Evolutionary conservation across 2,329 filamentous ascomycete genomes (phyloP).

Genomic region (Ascochyta fabae): DNA sequence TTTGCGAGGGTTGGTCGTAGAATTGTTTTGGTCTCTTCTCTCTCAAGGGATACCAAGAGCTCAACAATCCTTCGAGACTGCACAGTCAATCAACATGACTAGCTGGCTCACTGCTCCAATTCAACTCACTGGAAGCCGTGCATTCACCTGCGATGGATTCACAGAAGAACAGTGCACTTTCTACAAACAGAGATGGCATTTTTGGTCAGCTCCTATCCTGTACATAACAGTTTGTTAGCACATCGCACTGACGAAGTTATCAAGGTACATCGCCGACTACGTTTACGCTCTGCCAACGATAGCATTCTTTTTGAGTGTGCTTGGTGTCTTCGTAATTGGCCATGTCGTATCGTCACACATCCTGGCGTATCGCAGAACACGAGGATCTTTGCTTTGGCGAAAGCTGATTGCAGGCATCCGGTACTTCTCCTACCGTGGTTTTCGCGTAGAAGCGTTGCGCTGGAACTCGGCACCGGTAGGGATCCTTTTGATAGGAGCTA

Average conservation of each 20-base stretch:
- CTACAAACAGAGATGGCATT: constrained; percentile 56
- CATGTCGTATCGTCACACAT: constrained; percentile 44
- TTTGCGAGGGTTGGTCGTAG: too few relatives aligned
- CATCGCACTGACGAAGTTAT: not conserved
- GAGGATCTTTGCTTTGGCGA: not conserved
- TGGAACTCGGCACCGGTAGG: constrained; percentile 42
- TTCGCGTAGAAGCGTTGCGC: constrained; percentile 24
- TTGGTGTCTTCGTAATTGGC: constrained; percentile 57
- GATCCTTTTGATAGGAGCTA: constrained; percentile 29
- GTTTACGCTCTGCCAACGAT: constrained; percentile 60
- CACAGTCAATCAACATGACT: not conserved
- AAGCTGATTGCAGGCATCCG: constrained; percentile 25
- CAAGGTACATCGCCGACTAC: constrained; percentile 61
- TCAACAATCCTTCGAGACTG: not conserved
- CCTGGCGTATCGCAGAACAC: constrained; percentile 19
- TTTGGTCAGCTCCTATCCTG: constrained; percentile 50
- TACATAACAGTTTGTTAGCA: not conserved
- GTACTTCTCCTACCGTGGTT: constrained; percentile 39
- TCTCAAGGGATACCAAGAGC: not conserved
- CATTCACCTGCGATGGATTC: constrained; percentile 42
- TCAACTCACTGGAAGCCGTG: constrained; percentile 24
- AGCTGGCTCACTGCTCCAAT: constrained; percentile 31
- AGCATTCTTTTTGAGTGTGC: constrained; percentile 59
- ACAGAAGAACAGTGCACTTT: constrained; percentile 56
- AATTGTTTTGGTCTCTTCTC: too few relatives aligned